Conservation (phyloP, 306 rosid genomes). For the Inga leiocalycina region DNA sequence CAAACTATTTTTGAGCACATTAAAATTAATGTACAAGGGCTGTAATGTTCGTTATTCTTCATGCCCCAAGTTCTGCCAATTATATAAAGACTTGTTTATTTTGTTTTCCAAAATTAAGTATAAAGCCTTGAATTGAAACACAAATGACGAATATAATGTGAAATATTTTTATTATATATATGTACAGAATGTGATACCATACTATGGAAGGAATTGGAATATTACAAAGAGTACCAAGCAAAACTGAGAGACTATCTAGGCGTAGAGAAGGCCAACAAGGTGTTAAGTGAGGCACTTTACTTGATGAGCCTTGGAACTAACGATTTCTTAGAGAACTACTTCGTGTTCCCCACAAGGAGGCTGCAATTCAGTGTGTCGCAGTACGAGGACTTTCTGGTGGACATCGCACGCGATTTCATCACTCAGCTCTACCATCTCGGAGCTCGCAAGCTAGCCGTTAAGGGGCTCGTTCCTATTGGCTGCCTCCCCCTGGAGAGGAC, state of each 20-base stretch:
- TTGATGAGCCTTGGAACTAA: slow-evolving; percentile 54
- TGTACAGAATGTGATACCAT: too few species aligned
- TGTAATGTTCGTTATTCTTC: neutral
- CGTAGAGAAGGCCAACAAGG: slow-evolving; percentile 29
- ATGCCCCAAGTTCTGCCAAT: neutral
- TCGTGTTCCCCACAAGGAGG: slow-evolving; percentile 26
- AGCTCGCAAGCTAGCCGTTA: too few species aligned
- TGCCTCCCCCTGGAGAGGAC: too few species aligned
- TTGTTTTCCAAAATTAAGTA: too few species aligned
- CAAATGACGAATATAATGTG: too few species aligned
- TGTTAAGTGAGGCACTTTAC: slow-evolving; percentile 42
- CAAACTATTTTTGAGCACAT: neutral
- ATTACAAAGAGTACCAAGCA: too few species aligned
- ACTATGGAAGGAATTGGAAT: too few species aligned
- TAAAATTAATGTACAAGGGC: neutral
- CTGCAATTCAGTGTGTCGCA: slow-evolving; percentile 34
- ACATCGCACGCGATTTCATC: neutral
- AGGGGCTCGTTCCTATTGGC: too few species aligned
- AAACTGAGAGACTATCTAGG: slow-evolving; percentile 45
- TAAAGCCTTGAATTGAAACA: too few species aligned
- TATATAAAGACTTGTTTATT: too few species aligned
- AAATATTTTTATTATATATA: too few species aligned
- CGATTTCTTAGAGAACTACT: slow-evolving; percentile 49
- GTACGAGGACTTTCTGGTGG: slow-evolving; percentile 31
- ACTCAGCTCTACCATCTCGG: too few species aligned